Conservation (phyloP, 1,284 basidiomycete genomes). For the Erythrobasidium hasegawianum region DNA sequence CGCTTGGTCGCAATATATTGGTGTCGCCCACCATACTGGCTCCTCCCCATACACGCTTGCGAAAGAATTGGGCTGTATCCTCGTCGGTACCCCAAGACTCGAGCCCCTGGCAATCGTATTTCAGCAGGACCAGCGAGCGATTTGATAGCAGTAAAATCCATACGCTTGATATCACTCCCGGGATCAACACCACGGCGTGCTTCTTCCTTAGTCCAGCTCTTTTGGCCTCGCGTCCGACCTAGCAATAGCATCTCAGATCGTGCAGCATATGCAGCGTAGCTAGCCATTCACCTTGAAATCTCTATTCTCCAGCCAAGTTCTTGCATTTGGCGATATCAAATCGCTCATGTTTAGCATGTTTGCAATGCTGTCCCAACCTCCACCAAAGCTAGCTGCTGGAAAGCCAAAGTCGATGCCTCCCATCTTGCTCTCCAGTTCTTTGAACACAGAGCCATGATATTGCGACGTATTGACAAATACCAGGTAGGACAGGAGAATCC, state of each 20-base stretch:
- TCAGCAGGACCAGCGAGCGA: too few species aligned
- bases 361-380: conserved; percentile 10
- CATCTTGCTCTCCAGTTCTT: conserved; percentile 20
- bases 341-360: conserved; percentile 33
- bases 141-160: too few species aligned
- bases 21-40: conserved; percentile 18
- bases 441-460: conserved; percentile 23
- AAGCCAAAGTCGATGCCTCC: conserved; percentile 30
- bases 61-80: conserved; percentile 72
- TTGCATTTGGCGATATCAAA: conserved; percentile 28
- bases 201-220: conserved; percentile 65
- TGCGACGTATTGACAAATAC: conserved; percentile 20
- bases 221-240: conserved; percentile 64
- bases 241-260: conserved; percentile 58
- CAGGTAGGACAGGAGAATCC: conserved; percentile 22
- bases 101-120: too few species aligned
- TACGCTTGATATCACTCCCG: conserved; percentile 50
- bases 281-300: conserved; percentile 21
- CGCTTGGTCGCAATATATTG: too few species aligned
- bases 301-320: conserved; percentile 29
- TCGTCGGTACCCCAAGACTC: conserved; percentile 79
- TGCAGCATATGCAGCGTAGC: background rate
- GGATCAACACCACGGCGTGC: conserved; percentile 65
- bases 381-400: background rate
- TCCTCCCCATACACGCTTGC: conserved; percentile 76